Evolutionary conservation across 768 basidiomycete genomes (phyloP).

Genomic region (Nidularia pulvinata): DNA sequence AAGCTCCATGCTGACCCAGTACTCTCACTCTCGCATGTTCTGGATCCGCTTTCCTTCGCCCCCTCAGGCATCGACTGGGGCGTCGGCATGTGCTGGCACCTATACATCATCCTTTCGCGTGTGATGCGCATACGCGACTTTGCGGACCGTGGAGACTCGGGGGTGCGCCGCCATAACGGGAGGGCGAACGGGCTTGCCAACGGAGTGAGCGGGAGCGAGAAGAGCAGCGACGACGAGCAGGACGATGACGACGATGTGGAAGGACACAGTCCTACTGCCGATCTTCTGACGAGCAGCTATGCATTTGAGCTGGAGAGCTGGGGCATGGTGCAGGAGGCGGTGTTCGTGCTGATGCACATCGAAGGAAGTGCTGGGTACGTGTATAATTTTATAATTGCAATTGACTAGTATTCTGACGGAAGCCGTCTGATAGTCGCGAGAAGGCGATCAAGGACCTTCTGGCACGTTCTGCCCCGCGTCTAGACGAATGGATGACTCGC

Average conservation of each 20-base stretch:
- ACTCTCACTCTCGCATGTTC: slow-evolving; percentile 65
- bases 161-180: slow-evolving; percentile 20
- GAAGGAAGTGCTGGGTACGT: slow-evolving; percentile 79
- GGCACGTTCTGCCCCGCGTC: slow-evolving; percentile 57
- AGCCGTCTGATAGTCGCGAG: slow-evolving; percentile 55
- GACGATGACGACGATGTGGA: slow-evolving; percentile 50
- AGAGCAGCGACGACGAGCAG: slow-evolving; percentile 10
- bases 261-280: slow-evolving; percentile 84
- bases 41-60: slow-evolving; percentile 74
- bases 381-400: slow-evolving; percentile 28
- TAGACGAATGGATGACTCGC: slow-evolving; percentile 75
- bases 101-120: slow-evolving; percentile 85
- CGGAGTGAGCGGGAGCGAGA: slow-evolving; percentile 6
- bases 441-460: slow-evolving; percentile 84
- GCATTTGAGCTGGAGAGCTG: slow-evolving; percentile 83
- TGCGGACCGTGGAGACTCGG: slow-evolving; percentile 69
- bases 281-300: slow-evolving; percentile 81
- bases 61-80: slow-evolving; percentile 79
- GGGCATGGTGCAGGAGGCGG: slow-evolving; percentile 83
- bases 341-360: slow-evolving; percentile 88
- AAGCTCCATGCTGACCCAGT: slow-evolving; percentile 74
- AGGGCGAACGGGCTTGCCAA: slow-evolving; percentile 15
- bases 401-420: slow-evolving; percentile 2
- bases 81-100: slow-evolving; percentile 77
- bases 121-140: slow-evolving; percentile 86